Conservation (phyloP, 2,329 filamentous ascomycete genomes). For the Colletotrichum spinosum region DNA sequence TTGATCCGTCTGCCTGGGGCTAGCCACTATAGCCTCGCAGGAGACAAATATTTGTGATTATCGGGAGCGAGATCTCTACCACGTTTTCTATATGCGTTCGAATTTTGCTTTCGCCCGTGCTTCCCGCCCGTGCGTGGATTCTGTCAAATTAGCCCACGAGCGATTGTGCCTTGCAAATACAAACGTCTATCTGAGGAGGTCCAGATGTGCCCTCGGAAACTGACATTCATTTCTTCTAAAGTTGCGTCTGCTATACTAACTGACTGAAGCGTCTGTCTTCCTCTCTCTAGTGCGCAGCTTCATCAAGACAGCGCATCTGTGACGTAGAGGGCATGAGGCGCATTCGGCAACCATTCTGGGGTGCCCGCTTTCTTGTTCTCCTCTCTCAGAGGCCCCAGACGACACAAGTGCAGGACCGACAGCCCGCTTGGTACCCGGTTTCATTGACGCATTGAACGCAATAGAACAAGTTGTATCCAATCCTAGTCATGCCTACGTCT, state of each 20-base stretch:
- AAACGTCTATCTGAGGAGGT: background rate
- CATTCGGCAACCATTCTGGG: background rate
- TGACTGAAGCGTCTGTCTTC: background rate
- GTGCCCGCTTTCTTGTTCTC: too few species aligned
- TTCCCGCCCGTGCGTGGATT: background rate
- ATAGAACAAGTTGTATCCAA: too few species aligned
- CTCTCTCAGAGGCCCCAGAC: too few species aligned
- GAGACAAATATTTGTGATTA: constrained; percentile 1
- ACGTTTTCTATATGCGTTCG: background rate
- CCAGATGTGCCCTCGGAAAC: background rate
- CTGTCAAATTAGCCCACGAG: too few species aligned
- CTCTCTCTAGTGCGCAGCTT: background rate
- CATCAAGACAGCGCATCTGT: background rate
- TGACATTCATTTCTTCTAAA: background rate
- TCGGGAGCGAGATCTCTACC: background rate
- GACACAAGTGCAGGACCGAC: too few species aligned
- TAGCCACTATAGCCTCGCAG: background rate
- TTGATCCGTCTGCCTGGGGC: background rate
- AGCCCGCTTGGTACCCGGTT: too few species aligned
- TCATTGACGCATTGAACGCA: too few species aligned
- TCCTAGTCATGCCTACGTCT: too few species aligned
- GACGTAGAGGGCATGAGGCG: background rate
- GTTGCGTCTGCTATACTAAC: background rate
- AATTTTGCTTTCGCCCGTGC: background rate
- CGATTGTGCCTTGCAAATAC: background rate